A percentile compares a stretch with the other conserved stretches of the same genome.
phyloP scores from a whole-genome alignment of 2,329 filamentous ascomycete genomes.

The Teratosphaeria viscida region DNA sequence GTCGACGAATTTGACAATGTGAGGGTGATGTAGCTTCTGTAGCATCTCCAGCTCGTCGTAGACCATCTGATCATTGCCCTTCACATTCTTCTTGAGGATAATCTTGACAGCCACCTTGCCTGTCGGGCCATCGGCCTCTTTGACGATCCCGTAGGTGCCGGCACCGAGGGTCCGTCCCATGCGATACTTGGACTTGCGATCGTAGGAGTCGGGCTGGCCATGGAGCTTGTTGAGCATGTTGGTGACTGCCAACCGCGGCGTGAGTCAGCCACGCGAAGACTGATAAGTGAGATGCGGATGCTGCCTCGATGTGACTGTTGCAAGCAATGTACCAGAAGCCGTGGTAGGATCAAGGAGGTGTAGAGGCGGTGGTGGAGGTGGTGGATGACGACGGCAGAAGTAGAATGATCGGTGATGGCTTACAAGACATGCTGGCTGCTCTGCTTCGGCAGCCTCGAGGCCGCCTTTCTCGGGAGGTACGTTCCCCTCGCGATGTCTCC shows the following conservation, averaged over 20 bases:
- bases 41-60: slow-evolving; percentile 94
- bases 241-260: slow-evolving; percentile 3
- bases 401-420: slow-evolving; percentile 3
- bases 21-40: slow-evolving; percentile 78
- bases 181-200: slow-evolving; percentile 90
- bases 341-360: neutral
- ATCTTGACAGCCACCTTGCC: slow-evolving; percentile 97
- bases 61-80: slow-evolving; percentile 96
- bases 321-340: neutral
- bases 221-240: slow-evolving; percentile 87
- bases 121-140: slow-evolving; percentile 75
- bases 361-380: neutral
- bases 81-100: slow-evolving; percentile 98
- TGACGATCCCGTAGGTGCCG: slow-evolving; percentile 95
- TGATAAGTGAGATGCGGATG: neutral
- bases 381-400: neutral
- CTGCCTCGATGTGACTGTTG: neutral
- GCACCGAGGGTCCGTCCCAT: slow-evolving; percentile 92
- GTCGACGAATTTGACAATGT: slow-evolving; percentile 95
- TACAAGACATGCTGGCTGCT: slow-evolving; percentile 9
- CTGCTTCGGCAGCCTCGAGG: neutral
- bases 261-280: neutral
- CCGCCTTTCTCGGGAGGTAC: neutral
- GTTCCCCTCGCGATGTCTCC: neutral
- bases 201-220: slow-evolving; percentile 94